Conservation (phyloP, 768 basidiomycete genomes). For the Stropharia rugosoannulata region DNA sequence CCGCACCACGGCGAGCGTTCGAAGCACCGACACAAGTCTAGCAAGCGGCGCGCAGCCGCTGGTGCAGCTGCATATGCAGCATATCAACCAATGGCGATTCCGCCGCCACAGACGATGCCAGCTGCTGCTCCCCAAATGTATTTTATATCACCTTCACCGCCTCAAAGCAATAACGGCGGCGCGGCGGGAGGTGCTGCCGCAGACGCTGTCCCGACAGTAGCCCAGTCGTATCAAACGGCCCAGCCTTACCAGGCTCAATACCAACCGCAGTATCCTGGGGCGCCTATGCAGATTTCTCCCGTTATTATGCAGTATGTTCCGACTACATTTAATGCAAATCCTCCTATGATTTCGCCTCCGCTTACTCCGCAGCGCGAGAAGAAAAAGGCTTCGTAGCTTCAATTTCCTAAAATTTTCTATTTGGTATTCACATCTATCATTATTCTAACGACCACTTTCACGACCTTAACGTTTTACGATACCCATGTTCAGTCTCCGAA, state of each 20-base stretch:
- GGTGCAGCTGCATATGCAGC: conserved; percentile 16
- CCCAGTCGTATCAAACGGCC: neutral
- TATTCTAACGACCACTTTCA: no score
- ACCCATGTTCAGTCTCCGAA: no score
- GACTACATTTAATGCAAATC: conserved; percentile 10
- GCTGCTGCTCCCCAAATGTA: conserved; percentile 14
- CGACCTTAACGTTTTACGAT: no score
- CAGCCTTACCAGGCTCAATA: conserved; percentile 2
- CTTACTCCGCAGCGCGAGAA: conserved; percentile 18
- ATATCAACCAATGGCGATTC: conserved; percentile 24
- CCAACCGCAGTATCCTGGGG: neutral
- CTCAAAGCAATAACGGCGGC: conserved; percentile 18
- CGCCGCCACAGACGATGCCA: conserved; percentile 12
- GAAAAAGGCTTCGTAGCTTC: neutral
- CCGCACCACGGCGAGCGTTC: conserved; percentile 18
- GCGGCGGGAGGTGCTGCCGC: neutral
- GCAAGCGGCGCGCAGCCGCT: neutral
- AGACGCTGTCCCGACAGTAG: neutral
- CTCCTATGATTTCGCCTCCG: conserved; percentile 21
- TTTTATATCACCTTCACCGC: conserved; percentile 21
- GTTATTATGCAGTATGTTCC: conserved; percentile 20
- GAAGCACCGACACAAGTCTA: conserved; percentile 14
- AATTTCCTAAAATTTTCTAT: no score
- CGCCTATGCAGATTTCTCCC: conserved; percentile 14
- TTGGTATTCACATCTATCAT: no score